phyloP scores from a whole-genome alignment of 23 red algal species.

The Chondrus crispus region DNA sequence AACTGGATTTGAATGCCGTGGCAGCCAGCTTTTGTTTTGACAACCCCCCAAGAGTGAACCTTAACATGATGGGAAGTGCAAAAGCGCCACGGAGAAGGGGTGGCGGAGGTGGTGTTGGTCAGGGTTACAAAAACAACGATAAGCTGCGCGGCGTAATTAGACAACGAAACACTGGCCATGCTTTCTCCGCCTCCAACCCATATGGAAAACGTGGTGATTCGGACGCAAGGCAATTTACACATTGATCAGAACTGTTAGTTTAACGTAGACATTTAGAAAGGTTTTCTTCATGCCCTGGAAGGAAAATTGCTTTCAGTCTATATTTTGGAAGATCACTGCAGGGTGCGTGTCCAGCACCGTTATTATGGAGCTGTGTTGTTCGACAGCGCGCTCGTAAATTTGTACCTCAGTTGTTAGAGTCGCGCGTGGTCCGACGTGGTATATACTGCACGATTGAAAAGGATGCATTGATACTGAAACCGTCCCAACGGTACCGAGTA shows the following conservation, averaged over 20 bases:
- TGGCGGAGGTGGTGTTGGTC: constrained; percentile 64
- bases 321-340: too few species aligned
- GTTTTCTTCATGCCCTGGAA: too few species aligned
- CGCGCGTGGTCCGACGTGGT: too few species aligned
- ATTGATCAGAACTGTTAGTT: background rate
- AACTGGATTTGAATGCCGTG: constrained; percentile 83
- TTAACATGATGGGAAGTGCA: constrained; percentile 68
- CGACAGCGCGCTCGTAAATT: too few species aligned
- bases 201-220: constrained; percentile 63
- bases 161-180: constrained; percentile 62
- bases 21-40: constrained; percentile 95
- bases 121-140: constrained; percentile 60
- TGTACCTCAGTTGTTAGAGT: too few species aligned
- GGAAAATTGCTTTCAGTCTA: too few species aligned
- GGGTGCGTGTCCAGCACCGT: too few species aligned
- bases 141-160: constrained; percentile 54
- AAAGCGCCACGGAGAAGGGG: constrained; percentile 54
- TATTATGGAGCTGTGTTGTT: too few species aligned
- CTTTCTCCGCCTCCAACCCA: constrained; percentile 82
- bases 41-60: constrained; percentile 72
- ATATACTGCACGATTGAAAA: too few species aligned
- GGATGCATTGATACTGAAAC: too few species aligned
- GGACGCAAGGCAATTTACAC: constrained; percentile 59
- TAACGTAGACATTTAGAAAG: background rate
- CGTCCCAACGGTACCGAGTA: too few species aligned